Evolutionary conservation across 129 eudicot genomes (phyloP).

Genomic region (Calendula officinalis): DNA sequence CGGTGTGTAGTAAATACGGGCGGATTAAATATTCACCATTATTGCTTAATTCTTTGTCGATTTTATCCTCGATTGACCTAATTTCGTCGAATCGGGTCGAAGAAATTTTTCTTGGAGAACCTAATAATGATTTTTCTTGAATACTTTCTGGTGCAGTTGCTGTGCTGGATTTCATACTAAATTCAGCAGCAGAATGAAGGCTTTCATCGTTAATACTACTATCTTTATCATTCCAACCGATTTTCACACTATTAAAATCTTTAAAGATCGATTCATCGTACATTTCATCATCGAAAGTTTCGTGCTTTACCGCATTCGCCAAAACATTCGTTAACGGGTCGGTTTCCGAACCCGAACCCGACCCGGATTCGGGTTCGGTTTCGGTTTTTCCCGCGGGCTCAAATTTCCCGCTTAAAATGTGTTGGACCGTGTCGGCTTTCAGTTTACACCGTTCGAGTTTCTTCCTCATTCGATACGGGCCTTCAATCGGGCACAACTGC

Average conservation of each 20-base stretch:
- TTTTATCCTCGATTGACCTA: slow-evolving; percentile 57
- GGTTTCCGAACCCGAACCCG: slow-evolving; percentile 42
- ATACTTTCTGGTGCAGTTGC: slow-evolving; percentile 65
- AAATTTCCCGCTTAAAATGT: slow-evolving; percentile 58
- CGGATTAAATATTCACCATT: slow-evolving; percentile 90
- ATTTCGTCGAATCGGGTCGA: slow-evolving; percentile 64
- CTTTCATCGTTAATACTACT: slow-evolving; percentile 84
- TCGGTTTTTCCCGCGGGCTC: slow-evolving; percentile 55
- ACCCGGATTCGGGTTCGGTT: slow-evolving; percentile 45
- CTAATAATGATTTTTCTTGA: slow-evolving; percentile 60
- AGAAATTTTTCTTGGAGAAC: slow-evolving; percentile 70
- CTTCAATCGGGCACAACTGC: slow-evolving; percentile 76
- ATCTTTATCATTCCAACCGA: slow-evolving; percentile 62
- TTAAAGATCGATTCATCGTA: slow-evolving; percentile 61
- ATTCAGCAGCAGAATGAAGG: slow-evolving; percentile 85
- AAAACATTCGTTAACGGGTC: slow-evolving; percentile 54
- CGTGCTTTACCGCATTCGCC: slow-evolving; percentile 46
- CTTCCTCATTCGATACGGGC: slow-evolving; percentile 85
- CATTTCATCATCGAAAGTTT: slow-evolving; percentile 49
- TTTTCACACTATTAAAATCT: slow-evolving; percentile 67
- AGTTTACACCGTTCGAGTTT: slow-evolving; percentile 84
- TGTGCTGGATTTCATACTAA: slow-evolving; percentile 67
- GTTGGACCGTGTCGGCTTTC: slow-evolving; percentile 35
- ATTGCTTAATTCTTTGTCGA: slow-evolving; percentile 77
- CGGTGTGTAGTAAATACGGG: slow-evolving; percentile 78